These are phyloP conservation scores for Penicillium cinerascens DNA, from an alignment of 495 filamentous ascomycete genomes.

Conservation along the genomic window DNA sequence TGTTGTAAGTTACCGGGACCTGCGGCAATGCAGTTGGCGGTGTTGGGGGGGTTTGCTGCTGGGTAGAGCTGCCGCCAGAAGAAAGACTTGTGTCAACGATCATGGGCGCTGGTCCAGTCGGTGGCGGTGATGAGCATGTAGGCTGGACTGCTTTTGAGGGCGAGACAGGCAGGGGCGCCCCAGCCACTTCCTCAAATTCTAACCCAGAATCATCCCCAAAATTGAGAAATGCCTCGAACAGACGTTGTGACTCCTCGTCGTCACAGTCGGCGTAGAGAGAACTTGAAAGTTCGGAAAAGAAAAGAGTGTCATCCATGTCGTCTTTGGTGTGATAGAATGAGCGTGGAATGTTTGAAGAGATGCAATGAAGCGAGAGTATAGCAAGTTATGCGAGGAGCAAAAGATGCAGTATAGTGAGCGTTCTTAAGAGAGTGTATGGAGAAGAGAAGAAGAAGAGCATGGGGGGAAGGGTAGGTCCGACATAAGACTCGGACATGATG, in stretches of 20 bases:
- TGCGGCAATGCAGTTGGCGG: too few relatives aligned
- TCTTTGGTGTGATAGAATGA: not conserved
- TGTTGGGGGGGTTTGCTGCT: not conserved
- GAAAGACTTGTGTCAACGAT: too few relatives aligned
- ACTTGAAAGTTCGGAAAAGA: not conserved
- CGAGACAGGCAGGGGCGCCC: too few relatives aligned
- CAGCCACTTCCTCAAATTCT: too few relatives aligned
- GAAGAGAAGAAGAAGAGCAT: not conserved
- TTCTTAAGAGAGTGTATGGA: not conserved
- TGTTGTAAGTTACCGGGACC: too few relatives aligned
- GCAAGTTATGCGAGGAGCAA: not conserved
- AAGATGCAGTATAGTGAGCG: not conserved
- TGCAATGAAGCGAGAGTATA: not conserved
- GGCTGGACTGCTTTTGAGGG: not conserved
- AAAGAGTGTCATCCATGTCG: not conserved
- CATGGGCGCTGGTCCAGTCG: too few relatives aligned
- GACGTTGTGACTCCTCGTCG: not conserved
- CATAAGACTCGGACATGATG: not conserved
- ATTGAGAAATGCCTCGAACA: too few relatives aligned
- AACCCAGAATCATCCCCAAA: too few relatives aligned
- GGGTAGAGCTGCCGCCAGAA: not conserved
- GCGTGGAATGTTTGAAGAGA: not conserved
- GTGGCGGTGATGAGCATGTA: not conserved
- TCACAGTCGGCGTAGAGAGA: not conserved
- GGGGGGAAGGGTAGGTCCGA: not conserved